Evolutionary conservation across 257 asterid genomes (phyloP).

Genomic region (Coffea canephora): DNA sequence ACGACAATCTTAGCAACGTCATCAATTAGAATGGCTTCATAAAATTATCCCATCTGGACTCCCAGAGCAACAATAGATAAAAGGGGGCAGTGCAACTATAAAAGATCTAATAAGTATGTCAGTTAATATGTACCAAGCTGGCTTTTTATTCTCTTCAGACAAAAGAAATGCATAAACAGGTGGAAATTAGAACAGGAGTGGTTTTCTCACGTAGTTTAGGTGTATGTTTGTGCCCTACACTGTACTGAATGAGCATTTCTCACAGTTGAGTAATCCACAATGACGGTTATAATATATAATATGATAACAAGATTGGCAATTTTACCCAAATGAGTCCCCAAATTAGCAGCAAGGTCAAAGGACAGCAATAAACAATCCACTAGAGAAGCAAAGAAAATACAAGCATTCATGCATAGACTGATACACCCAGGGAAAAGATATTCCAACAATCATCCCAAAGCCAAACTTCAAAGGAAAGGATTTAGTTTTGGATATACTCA

Average conservation of each 20-base stretch:
- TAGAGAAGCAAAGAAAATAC: not conserved
- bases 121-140: not conserved
- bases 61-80: not conserved
- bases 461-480: conserved; percentile 5
- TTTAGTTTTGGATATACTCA: conserved; percentile 38
- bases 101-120: not conserved
- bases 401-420: not conserved
- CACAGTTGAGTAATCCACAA: not conserved
- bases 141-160: not conserved
- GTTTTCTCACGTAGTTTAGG: not conserved
- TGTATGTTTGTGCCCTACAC: not conserved
- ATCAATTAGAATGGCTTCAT: not conserved
- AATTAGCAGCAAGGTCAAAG: not conserved
- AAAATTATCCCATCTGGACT: not conserved
- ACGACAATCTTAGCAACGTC: not conserved
- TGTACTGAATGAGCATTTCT: not conserved
- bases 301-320: not conserved
- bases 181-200: not conserved
- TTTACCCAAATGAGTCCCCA: not conserved
- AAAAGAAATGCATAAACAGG: not conserved
- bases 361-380: not conserved
- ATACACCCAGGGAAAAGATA: not conserved
- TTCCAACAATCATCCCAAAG: not conserved
- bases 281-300: not conserved
- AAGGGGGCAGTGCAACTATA: not conserved